These are phyloP conservation scores for Chloromonas sp. DNA, from an alignment of 163 green algal species.

Conservation along the genomic window DNA sequence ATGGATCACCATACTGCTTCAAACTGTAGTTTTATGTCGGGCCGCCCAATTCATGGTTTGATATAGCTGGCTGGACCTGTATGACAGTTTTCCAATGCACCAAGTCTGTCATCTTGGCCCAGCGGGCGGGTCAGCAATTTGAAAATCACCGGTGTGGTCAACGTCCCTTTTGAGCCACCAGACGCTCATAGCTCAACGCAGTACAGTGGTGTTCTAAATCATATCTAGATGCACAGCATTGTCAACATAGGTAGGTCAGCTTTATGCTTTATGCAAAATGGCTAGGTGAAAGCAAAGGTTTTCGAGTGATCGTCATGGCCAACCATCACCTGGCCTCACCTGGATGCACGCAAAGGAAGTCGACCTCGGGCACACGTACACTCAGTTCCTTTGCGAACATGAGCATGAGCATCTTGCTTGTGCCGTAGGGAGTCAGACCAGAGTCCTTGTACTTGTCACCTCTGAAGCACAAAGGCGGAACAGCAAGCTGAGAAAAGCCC, in stretches of 20 bases:
- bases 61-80: too few species aligned
- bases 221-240: background rate
- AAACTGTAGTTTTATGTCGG: background rate
- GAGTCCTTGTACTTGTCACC: slow-evolving; percentile 8
- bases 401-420: slow-evolving; percentile 1
- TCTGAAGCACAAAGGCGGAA: background rate
- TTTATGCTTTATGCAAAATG: background rate
- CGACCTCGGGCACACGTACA: background rate
- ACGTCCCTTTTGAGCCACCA: background rate
- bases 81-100: too few species aligned
- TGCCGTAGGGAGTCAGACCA: slow-evolving; percentile 14
- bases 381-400: slow-evolving; percentile 1
- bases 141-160: background rate
- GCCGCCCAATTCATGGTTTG: too few species aligned
- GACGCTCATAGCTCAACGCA: background rate
- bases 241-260: background rate
- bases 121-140: too few species aligned
- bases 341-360: slow-evolving; percentile 3
- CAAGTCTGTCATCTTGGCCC: too few species aligned
- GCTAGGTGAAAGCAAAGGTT: background rate
- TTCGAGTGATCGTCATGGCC: too few species aligned
- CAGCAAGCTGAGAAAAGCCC: background rate
- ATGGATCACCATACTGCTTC: background rate
- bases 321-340: background rate
- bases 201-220: too few species aligned